Evolutionary conservation across 2,329 filamentous ascomycete species (phyloP).

Genomic region (Colletotrichum paranaense): DNA sequence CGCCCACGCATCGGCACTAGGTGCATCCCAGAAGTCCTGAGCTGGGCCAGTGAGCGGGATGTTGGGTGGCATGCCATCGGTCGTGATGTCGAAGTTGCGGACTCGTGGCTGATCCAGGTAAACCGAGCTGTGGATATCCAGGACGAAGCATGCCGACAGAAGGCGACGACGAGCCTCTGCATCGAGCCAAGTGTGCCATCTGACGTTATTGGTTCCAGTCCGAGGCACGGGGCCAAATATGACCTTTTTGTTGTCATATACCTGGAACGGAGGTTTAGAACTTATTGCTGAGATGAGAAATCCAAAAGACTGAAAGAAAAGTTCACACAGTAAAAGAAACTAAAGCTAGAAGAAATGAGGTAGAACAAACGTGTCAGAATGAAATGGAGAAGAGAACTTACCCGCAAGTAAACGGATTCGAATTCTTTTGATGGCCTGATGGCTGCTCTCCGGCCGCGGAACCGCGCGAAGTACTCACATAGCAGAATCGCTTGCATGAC

Average conservation of each 20-base stretch:
- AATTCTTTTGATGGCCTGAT: conserved; percentile 61
- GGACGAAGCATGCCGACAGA: conserved; percentile 66
- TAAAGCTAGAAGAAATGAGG: conserved; percentile 42
- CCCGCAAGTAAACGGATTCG: conserved; percentile 63
- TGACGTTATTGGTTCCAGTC: conserved; percentile 43
- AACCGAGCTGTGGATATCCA: conserved; percentile 66
- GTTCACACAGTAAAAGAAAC: not conserved
- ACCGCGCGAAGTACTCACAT: conserved; percentile 66
- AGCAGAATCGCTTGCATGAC: conserved; percentile 66
- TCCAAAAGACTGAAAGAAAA: conserved; percentile 44
- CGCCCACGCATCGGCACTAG: conserved; percentile 59
- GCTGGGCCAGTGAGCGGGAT: conserved; percentile 61
- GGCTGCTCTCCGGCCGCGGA: conserved; percentile 62
- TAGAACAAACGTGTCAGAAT: conserved; percentile 41
- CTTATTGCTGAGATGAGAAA: conserved; percentile 29
- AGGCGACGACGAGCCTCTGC: conserved; percentile 64
- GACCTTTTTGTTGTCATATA: conserved; percentile 48
- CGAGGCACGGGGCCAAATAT: conserved; percentile 39
- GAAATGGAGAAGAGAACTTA: conserved; percentile 49
- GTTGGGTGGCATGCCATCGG: conserved; percentile 45
- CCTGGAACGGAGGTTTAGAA: conserved; percentile 51
- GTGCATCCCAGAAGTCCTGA: conserved; percentile 61
- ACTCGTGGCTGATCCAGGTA: conserved; percentile 61
- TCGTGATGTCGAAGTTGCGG: conserved; percentile 50
- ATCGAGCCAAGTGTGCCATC: conserved; percentile 65